Evolutionary conservation across 2,329 filamentous ascomycete genomes (phyloP).

Genomic region (Xylogone sp.): DNA sequence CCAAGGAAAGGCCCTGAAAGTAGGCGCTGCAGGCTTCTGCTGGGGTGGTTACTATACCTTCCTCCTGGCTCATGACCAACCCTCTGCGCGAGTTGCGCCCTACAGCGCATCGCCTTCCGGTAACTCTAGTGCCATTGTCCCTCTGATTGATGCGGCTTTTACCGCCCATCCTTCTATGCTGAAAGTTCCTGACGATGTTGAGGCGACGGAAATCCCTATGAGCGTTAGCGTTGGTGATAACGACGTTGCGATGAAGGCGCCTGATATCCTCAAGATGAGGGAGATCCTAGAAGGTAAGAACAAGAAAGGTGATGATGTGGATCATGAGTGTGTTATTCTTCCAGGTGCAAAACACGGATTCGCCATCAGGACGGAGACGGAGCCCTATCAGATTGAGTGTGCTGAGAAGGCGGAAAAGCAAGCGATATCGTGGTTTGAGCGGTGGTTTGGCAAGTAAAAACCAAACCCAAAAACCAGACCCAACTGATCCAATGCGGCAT

Average conservation of each 20-base stretch:
- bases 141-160: conserved; percentile 48
- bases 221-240: conserved; percentile 42
- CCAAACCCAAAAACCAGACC: not conserved
- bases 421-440: conserved; percentile 32
- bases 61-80: conserved; percentile 39
- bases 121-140: not conserved
- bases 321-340: conserved; percentile 30
- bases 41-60: conserved; percentile 57
- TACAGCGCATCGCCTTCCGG: not conserved
- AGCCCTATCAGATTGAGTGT: conserved; percentile 29
- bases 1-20: conserved; percentile 26
- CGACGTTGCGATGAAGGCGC: conserved; percentile 35
- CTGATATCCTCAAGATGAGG: conserved; percentile 20
- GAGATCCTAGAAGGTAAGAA: conserved; percentile 25
- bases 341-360: conserved; percentile 39
- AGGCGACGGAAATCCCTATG: conserved; percentile 39
- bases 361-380: conserved; percentile 31
- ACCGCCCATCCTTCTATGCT: conserved; percentile 50
- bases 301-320: conserved; percentile 19
- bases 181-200: conserved; percentile 39
- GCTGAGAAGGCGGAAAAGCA: conserved; percentile 34
- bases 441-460: conserved; percentile 12
- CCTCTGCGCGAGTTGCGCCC: conserved; percentile 13
- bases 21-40: conserved; percentile 58
- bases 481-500: not conserved